phyloP scores from a whole-genome alignment of 2,329 filamentous ascomycete species.

The Ophiostoma ulmi region DNA sequence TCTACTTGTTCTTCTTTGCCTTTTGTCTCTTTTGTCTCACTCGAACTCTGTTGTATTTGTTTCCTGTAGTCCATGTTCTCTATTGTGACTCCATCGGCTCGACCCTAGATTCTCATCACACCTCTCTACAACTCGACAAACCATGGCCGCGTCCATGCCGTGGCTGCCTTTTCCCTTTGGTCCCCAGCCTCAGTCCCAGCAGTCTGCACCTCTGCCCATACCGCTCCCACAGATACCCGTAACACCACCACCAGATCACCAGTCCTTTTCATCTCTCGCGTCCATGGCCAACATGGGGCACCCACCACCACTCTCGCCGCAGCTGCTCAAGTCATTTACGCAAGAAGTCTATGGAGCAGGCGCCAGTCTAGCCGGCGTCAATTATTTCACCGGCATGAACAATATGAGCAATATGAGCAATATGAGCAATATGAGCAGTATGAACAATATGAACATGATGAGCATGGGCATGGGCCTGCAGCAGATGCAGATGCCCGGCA shows the following conservation, averaged over 20 bases:
- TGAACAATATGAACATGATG: constrained; percentile 7
- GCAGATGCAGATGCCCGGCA: constrained; percentile 4
- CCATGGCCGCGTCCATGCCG: constrained; percentile 32
- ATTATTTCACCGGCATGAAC: constrained; percentile 10
- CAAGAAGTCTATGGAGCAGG: constrained; percentile 27
- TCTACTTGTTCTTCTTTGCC: neutral
- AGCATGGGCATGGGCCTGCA: constrained; percentile 1
- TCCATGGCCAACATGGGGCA: constrained; percentile 16
- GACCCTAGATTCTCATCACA: neutral
- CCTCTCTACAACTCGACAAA: neutral
- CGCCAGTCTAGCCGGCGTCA: constrained; percentile 9
- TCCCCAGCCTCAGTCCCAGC: constrained; percentile 24
- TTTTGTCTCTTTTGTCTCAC: neutral
- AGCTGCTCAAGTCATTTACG: constrained; percentile 29
- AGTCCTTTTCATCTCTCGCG: constrained; percentile 31
- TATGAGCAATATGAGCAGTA: neutral
- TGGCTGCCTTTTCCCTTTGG: constrained; percentile 32
- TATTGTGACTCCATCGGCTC: neutral
- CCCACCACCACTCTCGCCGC: constrained; percentile 25
- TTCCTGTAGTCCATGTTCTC: neutral
- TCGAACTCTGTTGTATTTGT: neutral
- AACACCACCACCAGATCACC: constrained; percentile 39
- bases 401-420: neutral
- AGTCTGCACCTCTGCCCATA: neutral
- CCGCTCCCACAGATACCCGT: constrained; percentile 33